Conservation (phyloP, 2,329 filamentous ascomycete species). For the Alternaria sp. region DNA sequence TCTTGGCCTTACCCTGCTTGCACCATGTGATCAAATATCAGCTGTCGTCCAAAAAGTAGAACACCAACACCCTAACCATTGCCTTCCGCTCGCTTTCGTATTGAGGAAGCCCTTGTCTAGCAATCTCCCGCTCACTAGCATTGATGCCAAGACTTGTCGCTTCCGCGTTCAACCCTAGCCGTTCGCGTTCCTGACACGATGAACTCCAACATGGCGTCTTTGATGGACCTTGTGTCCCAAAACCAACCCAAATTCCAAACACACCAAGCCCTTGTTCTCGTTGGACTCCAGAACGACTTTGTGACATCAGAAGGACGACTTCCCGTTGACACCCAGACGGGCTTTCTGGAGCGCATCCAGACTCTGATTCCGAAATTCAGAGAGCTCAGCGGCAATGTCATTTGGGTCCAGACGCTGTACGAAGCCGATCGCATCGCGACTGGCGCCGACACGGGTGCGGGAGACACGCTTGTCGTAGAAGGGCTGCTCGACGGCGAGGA, state of each 20-base stretch:
- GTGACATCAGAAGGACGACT: slow-evolving; percentile 71
- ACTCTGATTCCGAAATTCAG: slow-evolving; percentile 76
- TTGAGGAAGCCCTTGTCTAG: neutral
- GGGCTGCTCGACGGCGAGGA: slow-evolving; percentile 46
- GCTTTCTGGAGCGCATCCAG: slow-evolving; percentile 71
- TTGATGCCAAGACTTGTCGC: neutral
- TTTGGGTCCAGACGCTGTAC: slow-evolving; percentile 85
- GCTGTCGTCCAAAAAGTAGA: neutral
- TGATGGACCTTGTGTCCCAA: slow-evolving; percentile 54
- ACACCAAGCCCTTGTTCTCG: slow-evolving; percentile 74
- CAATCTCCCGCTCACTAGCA: neutral
- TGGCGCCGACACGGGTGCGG: slow-evolving; percentile 56
- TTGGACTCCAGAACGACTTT: slow-evolving; percentile 94
- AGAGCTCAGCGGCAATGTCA: slow-evolving; percentile 68
- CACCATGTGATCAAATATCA: neutral
- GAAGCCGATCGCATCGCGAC: slow-evolving; percentile 65
- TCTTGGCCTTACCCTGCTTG: neutral
- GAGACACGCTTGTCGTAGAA: slow-evolving; percentile 53
- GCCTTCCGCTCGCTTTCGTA: neutral
- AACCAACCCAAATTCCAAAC: slow-evolving; percentile 62
- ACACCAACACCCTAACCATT: neutral
- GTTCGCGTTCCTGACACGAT: slow-evolving; percentile 9
- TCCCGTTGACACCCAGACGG: slow-evolving; percentile 66
- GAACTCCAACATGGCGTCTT: slow-evolving; percentile 46
- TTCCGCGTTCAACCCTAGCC: slow-evolving; percentile 3